Evolutionary conservation across 2,329 filamentous ascomycete genomes (phyloP).

Genomic region (Cordyceps militaris): DNA sequence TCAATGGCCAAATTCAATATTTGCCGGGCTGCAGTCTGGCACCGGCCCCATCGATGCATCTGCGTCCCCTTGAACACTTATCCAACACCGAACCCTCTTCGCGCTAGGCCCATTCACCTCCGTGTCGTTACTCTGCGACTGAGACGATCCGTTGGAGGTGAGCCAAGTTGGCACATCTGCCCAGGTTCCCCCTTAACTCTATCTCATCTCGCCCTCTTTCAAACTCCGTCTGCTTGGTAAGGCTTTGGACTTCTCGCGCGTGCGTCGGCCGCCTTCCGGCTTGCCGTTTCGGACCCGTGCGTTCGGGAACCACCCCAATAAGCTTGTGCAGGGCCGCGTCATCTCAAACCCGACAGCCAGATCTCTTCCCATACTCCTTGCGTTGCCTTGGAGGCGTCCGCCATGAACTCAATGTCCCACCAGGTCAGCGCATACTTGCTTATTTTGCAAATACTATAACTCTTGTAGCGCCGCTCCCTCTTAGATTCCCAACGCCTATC

Average conservation of each 20-base stretch:
- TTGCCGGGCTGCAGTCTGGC: neutral
- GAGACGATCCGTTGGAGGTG: slow-evolving; percentile 2
- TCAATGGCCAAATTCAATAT: neutral
- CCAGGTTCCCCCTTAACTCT: neutral
- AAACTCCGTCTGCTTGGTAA: neutral
- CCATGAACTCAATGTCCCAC: neutral
- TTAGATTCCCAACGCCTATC: neutral
- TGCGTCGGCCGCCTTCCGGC: neutral
- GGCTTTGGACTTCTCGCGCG: neutral
- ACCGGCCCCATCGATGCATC: neutral
- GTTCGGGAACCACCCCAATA: neutral
- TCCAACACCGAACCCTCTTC: neutral
- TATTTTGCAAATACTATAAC: neutral
- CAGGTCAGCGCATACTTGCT: neutral
- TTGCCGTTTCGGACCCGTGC: neutral
- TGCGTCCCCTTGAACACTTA: neutral
- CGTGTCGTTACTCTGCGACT: neutral
- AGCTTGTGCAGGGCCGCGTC: slow-evolving; percentile 4
- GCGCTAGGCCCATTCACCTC: slow-evolving; percentile 5
- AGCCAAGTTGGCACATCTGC: neutral
- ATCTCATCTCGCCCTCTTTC: neutral
- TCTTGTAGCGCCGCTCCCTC: neutral
- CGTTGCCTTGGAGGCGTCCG: neutral
- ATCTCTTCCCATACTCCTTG: neutral
- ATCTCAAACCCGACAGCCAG: neutral